phyloP scores from a whole-genome alignment of 805 yeast genomes.

The Tetrapisispora pingtungensis region DNA sequence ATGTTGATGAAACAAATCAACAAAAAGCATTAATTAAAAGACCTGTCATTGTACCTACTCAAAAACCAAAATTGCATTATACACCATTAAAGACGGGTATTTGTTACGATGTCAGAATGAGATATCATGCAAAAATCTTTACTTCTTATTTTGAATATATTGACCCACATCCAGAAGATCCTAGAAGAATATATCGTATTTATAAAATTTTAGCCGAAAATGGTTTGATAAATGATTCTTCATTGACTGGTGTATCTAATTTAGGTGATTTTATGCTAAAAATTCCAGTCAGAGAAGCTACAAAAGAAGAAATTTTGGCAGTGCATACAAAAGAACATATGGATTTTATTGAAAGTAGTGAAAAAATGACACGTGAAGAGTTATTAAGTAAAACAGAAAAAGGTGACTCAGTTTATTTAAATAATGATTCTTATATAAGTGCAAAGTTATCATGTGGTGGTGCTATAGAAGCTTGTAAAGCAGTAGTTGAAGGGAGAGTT shows the following conservation, averaged over 20 bases:
- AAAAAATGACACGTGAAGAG: conserved; percentile 65
- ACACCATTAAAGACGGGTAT: conserved; percentile 80
- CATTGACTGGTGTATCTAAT: conserved; percentile 55
- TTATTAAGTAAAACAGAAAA: conserved; percentile 74
- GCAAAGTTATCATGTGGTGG: conserved; percentile 96
- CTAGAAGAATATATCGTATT: conserved; percentile 87
- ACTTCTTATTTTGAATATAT: conserved; percentile 88
- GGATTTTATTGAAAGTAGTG: conserved; percentile 63
- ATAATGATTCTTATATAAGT: conserved; percentile 76
- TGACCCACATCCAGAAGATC: conserved; percentile 99
- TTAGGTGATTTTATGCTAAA: conserved; percentile 83
- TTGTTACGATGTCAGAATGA: conserved; percentile 93
- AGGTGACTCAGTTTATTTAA: conserved; percentile 92
- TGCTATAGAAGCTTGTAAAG: conserved; percentile 89
- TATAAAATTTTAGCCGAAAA: conserved; percentile 91
- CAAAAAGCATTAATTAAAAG: background rate
- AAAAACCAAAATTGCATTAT: conserved; percentile 55
- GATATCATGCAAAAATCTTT: conserved; percentile 91
- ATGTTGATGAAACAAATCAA: background rate
- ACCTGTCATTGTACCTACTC: conserved; percentile 2
- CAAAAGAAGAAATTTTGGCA: conserved; percentile 69
- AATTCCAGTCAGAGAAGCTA: conserved; percentile 84
- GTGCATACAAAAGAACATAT: conserved; percentile 82
- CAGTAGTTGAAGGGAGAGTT: conserved; percentile 87
- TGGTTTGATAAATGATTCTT: conserved; percentile 75